Base-by-base conservation (phyloP, 768 basidiomycete species). In the Lentinula guzmanii region DNA sequence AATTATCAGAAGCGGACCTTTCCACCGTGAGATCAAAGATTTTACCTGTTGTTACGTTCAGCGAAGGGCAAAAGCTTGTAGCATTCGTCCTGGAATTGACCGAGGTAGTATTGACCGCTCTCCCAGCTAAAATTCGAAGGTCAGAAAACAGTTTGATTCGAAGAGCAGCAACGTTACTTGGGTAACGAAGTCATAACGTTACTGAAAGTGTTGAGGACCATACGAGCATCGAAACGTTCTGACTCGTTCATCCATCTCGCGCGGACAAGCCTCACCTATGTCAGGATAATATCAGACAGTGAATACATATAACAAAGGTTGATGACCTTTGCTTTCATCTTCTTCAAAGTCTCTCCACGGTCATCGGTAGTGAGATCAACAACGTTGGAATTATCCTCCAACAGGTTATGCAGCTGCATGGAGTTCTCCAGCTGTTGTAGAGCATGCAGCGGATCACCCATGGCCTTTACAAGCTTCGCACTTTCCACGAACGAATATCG, bases 241-340 rank as follows among this genome's bases (percentile, higher is more conserved):
- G 91, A 88, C 62, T 98, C 94, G 54, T 86, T 82, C 85, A 94
- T 93, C 95, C 95, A 98, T 13, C 93, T 86, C 13, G 93, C 93
- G 41, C 88, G 86, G 10, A 97, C 78, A 35, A 90, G 80, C 63
- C 88, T 83, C 4, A 89, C 89, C 93, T 94, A 8, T 57, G 65
- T 33, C 37, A 39, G 37, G 13, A 59, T 31, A 28, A 28, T 18
- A 51, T 54, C 34, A 16, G 39, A 24, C 59, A 54, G 15, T 57
- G 46, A 61, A 57, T 37, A 10, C 16, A 56, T 53, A 10, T 13
- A 16, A 24, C 53, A 54, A 43, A 16, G 24, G 4, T 46, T 74
- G 61, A 10, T 41, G 16, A 39, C 94, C 82, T 95, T 95, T 16
- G 89, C 88, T 61, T 84, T 86, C 76, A 86, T 78, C 71, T 61